Percentiles rank a stretch among this genome's conserved stretches.
phyloP scores from a whole-genome alignment of 2,329 filamentous ascomycete species.

The Sordariomycetes sp. region DNA sequence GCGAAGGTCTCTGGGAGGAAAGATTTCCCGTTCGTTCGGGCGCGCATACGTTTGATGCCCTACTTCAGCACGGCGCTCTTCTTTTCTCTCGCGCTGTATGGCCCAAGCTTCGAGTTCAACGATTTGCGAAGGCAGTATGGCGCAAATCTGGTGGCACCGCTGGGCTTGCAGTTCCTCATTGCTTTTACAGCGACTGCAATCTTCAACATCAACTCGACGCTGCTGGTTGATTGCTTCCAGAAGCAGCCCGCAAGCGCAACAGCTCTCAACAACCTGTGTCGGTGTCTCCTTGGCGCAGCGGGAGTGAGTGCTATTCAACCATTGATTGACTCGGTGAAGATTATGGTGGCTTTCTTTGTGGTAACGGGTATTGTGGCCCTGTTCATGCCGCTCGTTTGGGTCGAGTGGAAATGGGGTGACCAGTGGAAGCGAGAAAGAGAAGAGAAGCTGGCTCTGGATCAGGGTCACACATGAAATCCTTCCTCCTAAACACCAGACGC shows the following conservation, averaged over 20 bases:
- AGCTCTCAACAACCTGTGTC: slow-evolving; percentile 22
- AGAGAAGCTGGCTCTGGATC: background rate
- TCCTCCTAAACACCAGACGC: too few species aligned
- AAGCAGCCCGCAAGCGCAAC: slow-evolving; percentile 19
- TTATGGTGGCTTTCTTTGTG: slow-evolving; percentile 2
- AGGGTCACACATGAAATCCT: too few species aligned
- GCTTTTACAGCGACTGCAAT: slow-evolving; percentile 24
- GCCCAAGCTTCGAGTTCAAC: slow-evolving; percentile 11
- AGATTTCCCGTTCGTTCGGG: slow-evolving; percentile 30
- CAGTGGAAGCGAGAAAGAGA: slow-evolving; percentile 3
- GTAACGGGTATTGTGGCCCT: slow-evolving; percentile 1
- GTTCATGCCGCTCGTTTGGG: slow-evolving; percentile 3
- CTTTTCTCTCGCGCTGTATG: slow-evolving; percentile 23
- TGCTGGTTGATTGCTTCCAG: slow-evolving; percentile 21
- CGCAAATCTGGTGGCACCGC: slow-evolving; percentile 14
- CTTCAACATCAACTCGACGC: slow-evolving; percentile 22
- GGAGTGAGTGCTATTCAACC: slow-evolving; percentile 12
- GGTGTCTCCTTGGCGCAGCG: slow-evolving; percentile 17
- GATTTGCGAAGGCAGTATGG: slow-evolving; percentile 5
- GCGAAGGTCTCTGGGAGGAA: slow-evolving; percentile 6
- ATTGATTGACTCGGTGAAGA: slow-evolving; percentile 4
- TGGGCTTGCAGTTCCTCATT: slow-evolving; percentile 21
- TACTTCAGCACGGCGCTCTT: slow-evolving; percentile 27
- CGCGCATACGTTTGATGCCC: slow-evolving; percentile 27
- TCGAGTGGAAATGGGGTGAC: slow-evolving; percentile 4